phyloP scores from a whole-genome alignment of 116 monocot genomes.

The Posidonia oceanica region DNA sequence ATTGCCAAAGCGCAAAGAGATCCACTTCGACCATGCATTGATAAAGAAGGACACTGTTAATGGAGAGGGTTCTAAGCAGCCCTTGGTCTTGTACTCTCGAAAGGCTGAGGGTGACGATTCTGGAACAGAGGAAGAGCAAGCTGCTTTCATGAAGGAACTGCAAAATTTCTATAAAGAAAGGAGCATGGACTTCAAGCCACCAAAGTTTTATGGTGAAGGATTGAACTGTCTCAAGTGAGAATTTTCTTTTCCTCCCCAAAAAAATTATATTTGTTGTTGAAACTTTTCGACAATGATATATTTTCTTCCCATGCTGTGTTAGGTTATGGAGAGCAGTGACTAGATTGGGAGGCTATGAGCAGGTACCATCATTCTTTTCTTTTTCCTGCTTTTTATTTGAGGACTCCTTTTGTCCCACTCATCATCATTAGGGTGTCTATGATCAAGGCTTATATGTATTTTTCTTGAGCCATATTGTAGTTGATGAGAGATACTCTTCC shows the following conservation, averaged over 20 bases:
- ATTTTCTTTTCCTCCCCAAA: not conserved
- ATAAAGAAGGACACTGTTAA: constrained; percentile 23
- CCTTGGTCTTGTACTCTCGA: constrained; percentile 22
- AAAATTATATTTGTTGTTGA: not conserved
- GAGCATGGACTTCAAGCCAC: constrained; percentile 85
- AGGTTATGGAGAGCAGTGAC: constrained; percentile 91
- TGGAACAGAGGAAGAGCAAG: constrained; percentile 81
- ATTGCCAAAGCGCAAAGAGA: no score
- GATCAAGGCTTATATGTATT: no score
- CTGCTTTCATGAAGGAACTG: constrained; percentile 83
- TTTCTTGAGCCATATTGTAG: not conserved
- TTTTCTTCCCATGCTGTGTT: not conserved
- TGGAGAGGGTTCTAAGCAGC: constrained; percentile 11
- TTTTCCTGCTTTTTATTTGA: not conserved
- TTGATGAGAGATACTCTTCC: no score
- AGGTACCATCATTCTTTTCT: constrained; percentile 26
- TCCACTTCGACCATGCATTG: constrained; percentile 5
- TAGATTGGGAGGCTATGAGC: constrained; percentile 86
- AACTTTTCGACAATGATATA: not conserved
- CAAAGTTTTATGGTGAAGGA: constrained; percentile 86
- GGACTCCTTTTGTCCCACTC: not conserved
- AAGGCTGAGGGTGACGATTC: constrained; percentile 63
- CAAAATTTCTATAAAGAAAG: constrained; percentile 71
- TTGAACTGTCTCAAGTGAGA: constrained; percentile 92
- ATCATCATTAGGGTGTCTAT: not conserved